Base-by-base conservation (phyloP, 208 protist species). In the Herpetomonas samuelpessoai region DNA sequence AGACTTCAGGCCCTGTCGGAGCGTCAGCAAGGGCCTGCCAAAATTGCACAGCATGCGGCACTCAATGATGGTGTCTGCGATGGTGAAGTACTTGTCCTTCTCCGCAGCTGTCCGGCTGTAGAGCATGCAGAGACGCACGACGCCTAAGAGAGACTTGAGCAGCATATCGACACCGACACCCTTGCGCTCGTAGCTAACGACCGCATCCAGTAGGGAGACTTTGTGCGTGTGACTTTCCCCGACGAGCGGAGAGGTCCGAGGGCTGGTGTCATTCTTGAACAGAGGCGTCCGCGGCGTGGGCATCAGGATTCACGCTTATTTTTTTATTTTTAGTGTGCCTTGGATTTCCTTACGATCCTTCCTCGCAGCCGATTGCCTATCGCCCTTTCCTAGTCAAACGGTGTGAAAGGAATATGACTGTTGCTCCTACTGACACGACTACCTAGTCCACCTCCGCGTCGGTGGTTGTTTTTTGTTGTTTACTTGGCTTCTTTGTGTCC, bases 41-140 rank as follows among this genome's bases (percentile, higher is more conserved):
- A 87, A 88, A 66, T 96, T 96, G 46, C 76, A 79, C 31, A 96
- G 74, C 90, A 96, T 96, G 10, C 90, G 82, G 60, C 81, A 89
- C 61, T 96, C 87, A 31, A 96, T 79, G 35, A 96, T 90, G 35
- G 68, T 59, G 50, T 79, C 71, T 14, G 79, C 71, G 18, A 96
- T 30, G 3, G 61, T 38, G 25, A 74, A 65, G 57, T 71, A 92
- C 47, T 55, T 66, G 31, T 76, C 62, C 26, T 64, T 56, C 19
- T 64, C 69, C 28, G 45, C 63, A 18, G 58, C 52, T 6, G 72
- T 48, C 19, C 16, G 47, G 60, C 65, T 77, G 54, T 92, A 81
- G 2, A 92, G 44, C 68, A 78, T 81, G 29, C 62, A 68, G 31
- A 96, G 45, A 1, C 90, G 84, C 19, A 75, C 35, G 3, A 92